These are phyloP conservation scores for Geranium brycei DNA, from an alignment of 345 rosid species.

Conservation along the genomic window DNA sequence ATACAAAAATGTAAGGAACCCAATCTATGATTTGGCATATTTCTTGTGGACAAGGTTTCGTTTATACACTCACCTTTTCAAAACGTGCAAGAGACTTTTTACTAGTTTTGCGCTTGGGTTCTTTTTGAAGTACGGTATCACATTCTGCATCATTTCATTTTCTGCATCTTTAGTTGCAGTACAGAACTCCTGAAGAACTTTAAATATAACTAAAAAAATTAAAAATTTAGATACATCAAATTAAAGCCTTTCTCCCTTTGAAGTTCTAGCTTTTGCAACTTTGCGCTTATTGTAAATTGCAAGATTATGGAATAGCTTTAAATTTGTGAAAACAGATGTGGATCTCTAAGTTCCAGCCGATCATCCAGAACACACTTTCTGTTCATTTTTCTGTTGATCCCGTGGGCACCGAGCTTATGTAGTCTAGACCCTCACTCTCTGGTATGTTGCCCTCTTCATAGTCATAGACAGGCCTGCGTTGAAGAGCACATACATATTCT, in stretches of 20 bases:
- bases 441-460: constrained; percentile 5
- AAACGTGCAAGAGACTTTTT: not conserved
- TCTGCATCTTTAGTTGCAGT: not conserved
- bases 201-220: no score
- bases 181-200: not conserved
- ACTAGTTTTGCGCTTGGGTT: not conserved
- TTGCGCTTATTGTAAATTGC: no score
- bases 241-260: not conserved
- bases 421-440: constrained; percentile 12
- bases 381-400: constrained; percentile 71
- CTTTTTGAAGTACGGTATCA: not conserved
- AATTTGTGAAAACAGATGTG: constrained; percentile 43
- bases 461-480: constrained; percentile 6
- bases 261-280: not conserved
- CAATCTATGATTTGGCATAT: constrained; percentile 1
- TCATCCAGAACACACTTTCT: constrained; percentile 29
- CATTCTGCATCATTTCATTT: not conserved
- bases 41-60: not conserved
- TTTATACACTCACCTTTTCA: no score
- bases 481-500: not conserved
- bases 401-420: constrained; percentile 72
- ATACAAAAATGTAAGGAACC: constrained; percentile 52
- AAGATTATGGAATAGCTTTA: constrained; percentile 7
- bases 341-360: constrained; percentile 45
- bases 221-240: not conserved